Percentiles rank a stretch among this genome's conserved stretches.
phyloP scores from a whole-genome alignment of 768 basidiomycete species.

The Suillus spraguei region DNA sequence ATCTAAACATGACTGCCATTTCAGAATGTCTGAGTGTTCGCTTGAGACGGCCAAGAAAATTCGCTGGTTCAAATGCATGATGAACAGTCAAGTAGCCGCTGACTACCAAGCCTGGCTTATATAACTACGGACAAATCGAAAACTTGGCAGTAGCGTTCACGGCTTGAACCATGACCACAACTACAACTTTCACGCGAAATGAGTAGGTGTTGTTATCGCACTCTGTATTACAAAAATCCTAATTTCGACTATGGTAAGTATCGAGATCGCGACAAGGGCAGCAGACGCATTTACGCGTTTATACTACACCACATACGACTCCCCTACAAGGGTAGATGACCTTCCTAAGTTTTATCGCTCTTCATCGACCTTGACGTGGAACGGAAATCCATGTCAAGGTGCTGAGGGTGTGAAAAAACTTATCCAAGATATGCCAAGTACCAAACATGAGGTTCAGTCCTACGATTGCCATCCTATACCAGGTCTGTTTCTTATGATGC shows the following conservation, averaged over 20 bases:
- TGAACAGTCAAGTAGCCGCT: too few relatives aligned
- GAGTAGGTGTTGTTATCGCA: slow-evolving; percentile 49
- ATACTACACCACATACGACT: slow-evolving; percentile 84
- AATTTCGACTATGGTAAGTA: slow-evolving; percentile 45
- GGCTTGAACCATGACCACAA: slow-evolving; percentile 24
- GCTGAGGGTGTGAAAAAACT: slow-evolving; percentile 67
- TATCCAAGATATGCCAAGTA: slow-evolving; percentile 71
- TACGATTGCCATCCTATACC: slow-evolving; percentile 92
- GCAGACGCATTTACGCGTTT: slow-evolving; percentile 83
- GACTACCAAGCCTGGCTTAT: too few relatives aligned
- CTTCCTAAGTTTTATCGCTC: slow-evolving; percentile 82
- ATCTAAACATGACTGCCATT: too few relatives aligned
- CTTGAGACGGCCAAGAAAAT: too few relatives aligned
- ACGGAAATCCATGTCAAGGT: slow-evolving; percentile 80
- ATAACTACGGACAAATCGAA: too few relatives aligned
- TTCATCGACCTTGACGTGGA: slow-evolving; percentile 80
- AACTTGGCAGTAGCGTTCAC: too few relatives aligned
- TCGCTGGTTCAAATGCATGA: too few relatives aligned
- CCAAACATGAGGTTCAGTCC: slow-evolving; percentile 84
- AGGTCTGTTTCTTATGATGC: slow-evolving; percentile 44
- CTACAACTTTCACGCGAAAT: slow-evolving; percentile 49
- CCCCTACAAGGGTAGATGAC: slow-evolving; percentile 71
- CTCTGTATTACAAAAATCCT: not conserved
- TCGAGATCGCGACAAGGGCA: slow-evolving; percentile 83
- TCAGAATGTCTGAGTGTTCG: too few relatives aligned